A percentile compares a stretch with the other conserved stretches of the same genome.
Conservation (phyloP, 495 filamentous ascomycete genomes). For the Neurospora sp. region DNA sequence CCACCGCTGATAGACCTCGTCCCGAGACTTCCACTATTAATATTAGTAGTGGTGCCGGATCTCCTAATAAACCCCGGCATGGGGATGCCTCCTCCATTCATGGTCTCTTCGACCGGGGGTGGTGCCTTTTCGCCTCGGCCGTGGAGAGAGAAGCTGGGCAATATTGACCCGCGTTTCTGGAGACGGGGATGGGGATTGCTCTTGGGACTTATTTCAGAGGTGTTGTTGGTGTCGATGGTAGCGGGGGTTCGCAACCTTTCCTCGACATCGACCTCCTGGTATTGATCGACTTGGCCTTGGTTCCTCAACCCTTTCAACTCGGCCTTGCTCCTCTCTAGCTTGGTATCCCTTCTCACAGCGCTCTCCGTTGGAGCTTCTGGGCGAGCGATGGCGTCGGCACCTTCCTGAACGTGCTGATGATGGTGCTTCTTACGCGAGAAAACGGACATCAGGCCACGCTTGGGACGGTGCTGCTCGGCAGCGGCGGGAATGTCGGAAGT, state of each 20-base stretch:
- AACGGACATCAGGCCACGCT: slow-evolving; percentile 33
- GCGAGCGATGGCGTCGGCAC: slow-evolving; percentile 30
- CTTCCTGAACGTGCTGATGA: slow-evolving; percentile 5
- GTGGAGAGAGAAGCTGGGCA: neutral
- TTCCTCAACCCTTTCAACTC: slow-evolving; percentile 26
- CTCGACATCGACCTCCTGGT: neutral
- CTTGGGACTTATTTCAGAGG: slow-evolving; percentile 3
- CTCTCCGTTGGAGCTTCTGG: slow-evolving; percentile 31
- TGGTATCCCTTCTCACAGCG: slow-evolving; percentile 40
- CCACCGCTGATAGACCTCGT: slow-evolving; percentile 17
- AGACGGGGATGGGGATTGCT: neutral
- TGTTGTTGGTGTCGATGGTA: slow-evolving; percentile 7
- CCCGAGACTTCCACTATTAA: slow-evolving; percentile 16
- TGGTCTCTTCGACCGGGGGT: slow-evolving; percentile 24
- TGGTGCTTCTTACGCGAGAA: slow-evolving; percentile 36
- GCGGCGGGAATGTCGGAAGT: neutral
- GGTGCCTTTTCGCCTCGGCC: neutral
- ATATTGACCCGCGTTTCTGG: neutral
- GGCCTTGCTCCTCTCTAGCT: slow-evolving; percentile 36
- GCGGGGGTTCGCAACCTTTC: neutral
- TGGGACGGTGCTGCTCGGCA: slow-evolving; percentile 4
- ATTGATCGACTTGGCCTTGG: neutral
- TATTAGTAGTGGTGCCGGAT: neutral
- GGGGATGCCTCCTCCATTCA: neutral
- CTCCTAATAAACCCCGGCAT: neutral